Conservation (phyloP, 495 filamentous ascomycete species). For the Aspergillus leporis region DNA sequence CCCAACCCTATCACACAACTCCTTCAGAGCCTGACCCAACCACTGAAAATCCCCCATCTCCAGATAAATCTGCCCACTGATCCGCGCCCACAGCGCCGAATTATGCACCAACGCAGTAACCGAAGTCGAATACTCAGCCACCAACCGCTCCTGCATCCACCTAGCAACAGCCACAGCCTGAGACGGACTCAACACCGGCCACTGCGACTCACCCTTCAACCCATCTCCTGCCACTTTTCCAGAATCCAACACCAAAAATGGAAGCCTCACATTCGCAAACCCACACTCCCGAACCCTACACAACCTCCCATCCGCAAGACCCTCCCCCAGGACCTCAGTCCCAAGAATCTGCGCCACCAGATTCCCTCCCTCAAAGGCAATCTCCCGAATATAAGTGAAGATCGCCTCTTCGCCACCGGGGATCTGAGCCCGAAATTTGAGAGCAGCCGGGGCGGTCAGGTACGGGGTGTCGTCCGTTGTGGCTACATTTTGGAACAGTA, state of each 20-base stretch:
- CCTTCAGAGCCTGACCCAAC: slow-evolving; percentile 56
- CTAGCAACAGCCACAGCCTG: slow-evolving; percentile 27
- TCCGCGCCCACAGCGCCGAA: slow-evolving; percentile 59
- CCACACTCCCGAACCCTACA: slow-evolving; percentile 35
- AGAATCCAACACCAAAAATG: slow-evolving; percentile 36
- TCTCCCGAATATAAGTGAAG: slow-evolving; percentile 45
- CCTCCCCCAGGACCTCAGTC: slow-evolving; percentile 55
- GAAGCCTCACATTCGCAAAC: slow-evolving; percentile 67
- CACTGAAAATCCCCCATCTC: slow-evolving; percentile 71
- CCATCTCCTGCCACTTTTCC: background rate
- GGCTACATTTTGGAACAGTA: slow-evolving; percentile 70
- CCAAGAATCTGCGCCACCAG: slow-evolving; percentile 58
- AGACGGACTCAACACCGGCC: background rate
- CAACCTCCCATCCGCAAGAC: slow-evolving; percentile 7
- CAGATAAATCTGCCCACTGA: slow-evolving; percentile 77
- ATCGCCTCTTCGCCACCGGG: slow-evolving; percentile 71
- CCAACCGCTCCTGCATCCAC: slow-evolving; percentile 58
- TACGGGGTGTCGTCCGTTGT: slow-evolving; percentile 67
- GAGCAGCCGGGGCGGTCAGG: slow-evolving; percentile 62
- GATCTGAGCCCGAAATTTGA: slow-evolving; percentile 60
- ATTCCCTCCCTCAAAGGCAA: slow-evolving; percentile 57
- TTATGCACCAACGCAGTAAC: slow-evolving; percentile 58
- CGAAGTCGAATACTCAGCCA: slow-evolving; percentile 63
- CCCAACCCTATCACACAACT: slow-evolving; percentile 46
- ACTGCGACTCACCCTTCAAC: too few relatives aligned